Percentiles rank a stretch among this genome's conserved stretches.
phyloP scores from a whole-genome alignment of 805 yeast genomes.

The Clavispora fructus region DNA sequence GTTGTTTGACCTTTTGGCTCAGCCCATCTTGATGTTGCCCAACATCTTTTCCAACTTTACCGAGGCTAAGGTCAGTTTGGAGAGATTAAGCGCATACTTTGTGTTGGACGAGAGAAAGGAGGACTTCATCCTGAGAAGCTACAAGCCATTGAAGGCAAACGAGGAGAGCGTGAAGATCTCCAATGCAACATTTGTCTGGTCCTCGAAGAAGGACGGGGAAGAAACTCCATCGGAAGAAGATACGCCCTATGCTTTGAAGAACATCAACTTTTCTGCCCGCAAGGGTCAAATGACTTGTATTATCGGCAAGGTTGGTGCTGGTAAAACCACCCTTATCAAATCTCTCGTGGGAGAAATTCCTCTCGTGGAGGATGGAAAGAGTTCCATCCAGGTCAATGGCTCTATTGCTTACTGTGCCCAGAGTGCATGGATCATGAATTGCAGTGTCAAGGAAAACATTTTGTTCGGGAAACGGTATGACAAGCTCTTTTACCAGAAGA shows the following conservation, averaged over 20 bases:
- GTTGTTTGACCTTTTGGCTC: conserved; percentile 31
- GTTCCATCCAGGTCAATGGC: conserved; percentile 26
- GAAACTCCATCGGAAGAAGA: conserved; percentile 38
- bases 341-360: conserved; percentile 50
- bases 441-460: conserved; percentile 46
- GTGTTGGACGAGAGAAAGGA: conserved; percentile 29
- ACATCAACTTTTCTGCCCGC: conserved; percentile 45
- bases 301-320: conserved; percentile 65
- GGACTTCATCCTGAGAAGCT: conserved; percentile 17
- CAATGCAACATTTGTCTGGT: conserved; percentile 55
- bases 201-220: conserved; percentile 13
- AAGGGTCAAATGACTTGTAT: conserved; percentile 54
- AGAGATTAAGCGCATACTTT: conserved; percentile 29
- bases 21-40: conserved; percentile 32
- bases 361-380: conserved; percentile 3
- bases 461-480: conserved; percentile 46
- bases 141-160: conserved; percentile 13
- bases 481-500: conserved; percentile 33
- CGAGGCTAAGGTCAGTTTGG: conserved; percentile 28
- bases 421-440: conserved; percentile 50
- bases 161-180: conserved; percentile 34
- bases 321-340: conserved; percentile 55
- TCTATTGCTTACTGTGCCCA: conserved; percentile 59
- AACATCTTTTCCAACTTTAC: conserved; percentile 21
- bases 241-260: conserved; percentile 37